These are phyloP conservation scores for Solanum lycopersicoides DNA, from an alignment of 257 asterid species.

Conservation along the genomic window DNA sequence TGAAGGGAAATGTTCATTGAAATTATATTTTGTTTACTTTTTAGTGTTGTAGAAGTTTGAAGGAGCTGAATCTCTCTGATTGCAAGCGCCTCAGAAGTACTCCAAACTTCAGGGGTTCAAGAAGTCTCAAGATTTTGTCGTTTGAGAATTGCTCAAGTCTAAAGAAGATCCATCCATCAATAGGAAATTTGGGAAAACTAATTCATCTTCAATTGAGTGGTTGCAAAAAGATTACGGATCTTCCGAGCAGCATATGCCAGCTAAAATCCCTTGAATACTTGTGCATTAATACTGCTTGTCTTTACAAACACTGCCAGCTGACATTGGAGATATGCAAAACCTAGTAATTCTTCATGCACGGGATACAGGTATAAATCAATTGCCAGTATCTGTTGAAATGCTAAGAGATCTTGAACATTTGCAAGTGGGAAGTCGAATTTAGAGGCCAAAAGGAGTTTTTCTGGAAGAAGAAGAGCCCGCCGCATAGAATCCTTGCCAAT, in stretches of 20 bases:
- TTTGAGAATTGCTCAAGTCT: not conserved
- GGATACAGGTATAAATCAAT: not conserved
- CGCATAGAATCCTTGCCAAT: not conserved
- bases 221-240: not conserved
- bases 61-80: not conserved
- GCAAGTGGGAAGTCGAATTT: not conserved
- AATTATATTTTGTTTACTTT: not conserved
- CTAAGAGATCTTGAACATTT: not conserved
- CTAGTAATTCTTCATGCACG: fast-evolving
- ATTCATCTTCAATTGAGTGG: not conserved
- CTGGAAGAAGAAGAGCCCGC: not conserved
- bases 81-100: not conserved
- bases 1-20: not conserved
- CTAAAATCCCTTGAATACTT: not conserved
- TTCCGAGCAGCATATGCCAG: not conserved
- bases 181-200: not conserved
- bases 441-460: not conserved
- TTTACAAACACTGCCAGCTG: not conserved
- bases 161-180: not conserved
- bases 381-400: not conserved
- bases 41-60: not conserved
- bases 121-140: not conserved
- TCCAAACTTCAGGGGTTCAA: not conserved
- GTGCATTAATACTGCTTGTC: not conserved
- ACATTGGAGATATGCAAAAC: not conserved